Evolutionary conservation across 441 rosid species (phyloP).

Genomic region (Gossypium gossypioides): DNA sequence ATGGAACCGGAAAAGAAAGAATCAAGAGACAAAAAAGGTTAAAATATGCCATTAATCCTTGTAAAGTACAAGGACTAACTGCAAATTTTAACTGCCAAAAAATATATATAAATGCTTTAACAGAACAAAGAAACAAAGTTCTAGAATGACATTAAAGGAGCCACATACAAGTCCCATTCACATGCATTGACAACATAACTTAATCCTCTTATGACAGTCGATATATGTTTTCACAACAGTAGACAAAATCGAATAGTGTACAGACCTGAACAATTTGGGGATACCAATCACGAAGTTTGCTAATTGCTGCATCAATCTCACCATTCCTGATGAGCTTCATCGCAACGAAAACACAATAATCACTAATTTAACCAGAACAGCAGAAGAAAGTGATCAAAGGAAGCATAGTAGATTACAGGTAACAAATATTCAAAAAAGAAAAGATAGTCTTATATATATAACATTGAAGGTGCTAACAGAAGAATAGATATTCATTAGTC

Average conservation of each 20-base stretch:
- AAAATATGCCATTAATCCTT: too few relatives aligned
- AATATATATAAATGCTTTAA: not conserved
- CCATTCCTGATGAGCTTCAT: constrained; percentile 75
- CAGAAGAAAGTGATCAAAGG: not conserved
- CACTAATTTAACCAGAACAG: not conserved
- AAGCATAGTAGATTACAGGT: not conserved
- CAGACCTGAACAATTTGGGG: constrained; percentile 79
- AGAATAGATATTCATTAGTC: not conserved
- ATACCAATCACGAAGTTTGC: constrained; percentile 59
- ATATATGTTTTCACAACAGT: not conserved
- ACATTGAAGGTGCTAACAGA: not conserved
- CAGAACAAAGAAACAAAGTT: not conserved
- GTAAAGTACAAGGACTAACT: too few relatives aligned
- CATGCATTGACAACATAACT: not conserved
- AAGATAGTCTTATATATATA: not conserved
- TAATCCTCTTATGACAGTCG: not conserved
- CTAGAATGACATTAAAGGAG: not conserved
- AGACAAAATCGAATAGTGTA: not conserved
- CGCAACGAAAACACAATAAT: constrained; percentile 11
- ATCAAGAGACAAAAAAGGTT: not conserved
- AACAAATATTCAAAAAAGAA: not conserved
- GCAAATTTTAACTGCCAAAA: too few relatives aligned
- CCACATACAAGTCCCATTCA: not conserved
- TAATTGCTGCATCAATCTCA: constrained; percentile 61
- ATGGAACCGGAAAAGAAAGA: not conserved